Conservation (phyloP, 192 early-diverging fungal genomes). For the Gonapodya prolifera region DNA sequence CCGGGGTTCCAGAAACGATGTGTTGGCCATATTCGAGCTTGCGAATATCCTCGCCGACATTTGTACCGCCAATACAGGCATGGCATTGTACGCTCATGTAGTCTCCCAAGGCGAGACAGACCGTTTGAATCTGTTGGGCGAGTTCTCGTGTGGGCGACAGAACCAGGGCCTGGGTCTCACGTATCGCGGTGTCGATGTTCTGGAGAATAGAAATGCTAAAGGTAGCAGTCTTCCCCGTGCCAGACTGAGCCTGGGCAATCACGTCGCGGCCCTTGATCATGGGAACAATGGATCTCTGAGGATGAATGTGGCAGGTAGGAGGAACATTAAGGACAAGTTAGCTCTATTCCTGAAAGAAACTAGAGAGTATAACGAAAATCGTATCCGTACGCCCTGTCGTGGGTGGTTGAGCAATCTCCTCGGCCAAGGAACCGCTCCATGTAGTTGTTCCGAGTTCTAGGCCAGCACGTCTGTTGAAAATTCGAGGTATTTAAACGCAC, state of each 20-base stretch:
- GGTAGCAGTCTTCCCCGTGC: slow-evolving; percentile 96
- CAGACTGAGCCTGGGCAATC: slow-evolving; percentile 95
- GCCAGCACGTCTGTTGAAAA: background rate
- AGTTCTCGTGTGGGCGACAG: slow-evolving; percentile 93
- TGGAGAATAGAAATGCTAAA: slow-evolving; percentile 92
- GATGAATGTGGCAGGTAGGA: background rate
- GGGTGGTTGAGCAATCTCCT: background rate
- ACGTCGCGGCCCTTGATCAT: slow-evolving; percentile 82
- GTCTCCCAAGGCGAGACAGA: slow-evolving; percentile 83
- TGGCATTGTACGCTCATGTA: slow-evolving; percentile 97
- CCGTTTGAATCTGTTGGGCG: slow-evolving; percentile 87
- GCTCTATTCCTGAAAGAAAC: too few relatives aligned
- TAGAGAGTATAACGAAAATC: too few relatives aligned
- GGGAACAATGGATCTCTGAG: slow-evolving; percentile 78
- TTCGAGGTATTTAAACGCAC: background rate
- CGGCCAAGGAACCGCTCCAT: background rate
- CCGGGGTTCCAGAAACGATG: slow-evolving; percentile 89
- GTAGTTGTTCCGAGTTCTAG: background rate
- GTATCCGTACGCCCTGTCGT: too few relatives aligned
- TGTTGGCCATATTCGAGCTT: slow-evolving; percentile 88
- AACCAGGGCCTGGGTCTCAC: slow-evolving; percentile 88
- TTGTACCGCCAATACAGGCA: slow-evolving; percentile 89
- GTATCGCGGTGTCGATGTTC: slow-evolving; percentile 69
- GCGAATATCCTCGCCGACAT: slow-evolving; percentile 80
- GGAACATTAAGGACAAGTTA: background rate